A percentile compares a stretch with the other conserved stretches of the same genome.
Conservation (phyloP, 257 asterid genomes). For the Solanum virginianum region DNA sequence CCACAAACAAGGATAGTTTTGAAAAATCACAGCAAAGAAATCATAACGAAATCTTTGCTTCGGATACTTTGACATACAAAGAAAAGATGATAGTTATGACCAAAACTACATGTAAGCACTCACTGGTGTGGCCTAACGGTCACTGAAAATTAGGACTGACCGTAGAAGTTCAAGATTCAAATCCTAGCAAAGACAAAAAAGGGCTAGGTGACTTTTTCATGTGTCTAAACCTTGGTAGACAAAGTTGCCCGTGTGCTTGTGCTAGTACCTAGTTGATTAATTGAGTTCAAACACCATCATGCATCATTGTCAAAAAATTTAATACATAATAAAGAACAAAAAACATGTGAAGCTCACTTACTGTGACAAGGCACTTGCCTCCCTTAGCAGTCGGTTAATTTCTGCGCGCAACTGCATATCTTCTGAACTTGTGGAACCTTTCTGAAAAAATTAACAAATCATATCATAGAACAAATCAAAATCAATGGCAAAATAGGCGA, state of each 20-base stretch:
- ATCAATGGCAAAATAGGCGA: background rate
- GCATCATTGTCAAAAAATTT: background rate
- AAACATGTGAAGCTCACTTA: conserved; percentile 17
- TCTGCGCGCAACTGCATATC: conserved; percentile 49
- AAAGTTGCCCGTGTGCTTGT: background rate
- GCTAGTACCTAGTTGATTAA: background rate
- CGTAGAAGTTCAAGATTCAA: background rate
- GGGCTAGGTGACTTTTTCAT: background rate
- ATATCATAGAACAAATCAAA: background rate
- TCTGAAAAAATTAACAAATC: conserved; percentile 19
- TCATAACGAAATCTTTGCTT: background rate
- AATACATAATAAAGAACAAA: background rate
- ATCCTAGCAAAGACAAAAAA: background rate
- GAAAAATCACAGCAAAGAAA: background rate
- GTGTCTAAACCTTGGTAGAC: background rate
- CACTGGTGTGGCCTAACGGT: background rate
- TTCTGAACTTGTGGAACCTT: conserved; percentile 20
- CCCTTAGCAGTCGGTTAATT: conserved; percentile 66
- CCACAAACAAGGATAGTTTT: background rate
- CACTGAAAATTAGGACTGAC: background rate
- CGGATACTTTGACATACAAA: background rate
- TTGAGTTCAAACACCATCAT: background rate
- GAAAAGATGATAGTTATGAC: background rate
- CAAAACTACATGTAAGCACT: background rate
- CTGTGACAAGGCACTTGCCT: conserved; percentile 66